Conservation (phyloP, 1,284 basidiomycete species). For the Butyriboletus appendiculatus region DNA sequence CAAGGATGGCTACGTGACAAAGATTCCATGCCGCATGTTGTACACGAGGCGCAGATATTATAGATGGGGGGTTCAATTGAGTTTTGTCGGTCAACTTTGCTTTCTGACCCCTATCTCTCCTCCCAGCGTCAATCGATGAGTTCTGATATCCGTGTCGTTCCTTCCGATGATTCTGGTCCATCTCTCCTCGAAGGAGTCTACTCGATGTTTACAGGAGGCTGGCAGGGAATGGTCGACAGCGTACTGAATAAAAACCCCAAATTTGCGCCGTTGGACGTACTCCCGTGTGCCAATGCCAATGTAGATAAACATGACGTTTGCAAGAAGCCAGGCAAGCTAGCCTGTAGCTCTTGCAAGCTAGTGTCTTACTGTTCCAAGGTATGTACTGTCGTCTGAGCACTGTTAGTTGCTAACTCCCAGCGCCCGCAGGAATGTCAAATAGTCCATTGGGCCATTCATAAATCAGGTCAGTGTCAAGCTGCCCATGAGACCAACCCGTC, state of each 20-base stretch:
- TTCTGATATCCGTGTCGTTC: slow-evolving; percentile 18
- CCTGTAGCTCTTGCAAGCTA: slow-evolving; percentile 39
- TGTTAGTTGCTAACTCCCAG: background rate
- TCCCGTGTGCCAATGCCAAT: slow-evolving; percentile 30
- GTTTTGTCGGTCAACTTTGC: background rate
- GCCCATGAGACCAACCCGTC: background rate
- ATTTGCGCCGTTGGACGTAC: slow-evolving; percentile 24
- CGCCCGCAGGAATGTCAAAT: slow-evolving; percentile 27
- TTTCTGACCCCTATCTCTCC: background rate
- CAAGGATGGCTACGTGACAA: background rate
- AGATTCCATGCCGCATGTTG: slow-evolving; percentile 13
- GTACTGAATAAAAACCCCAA: slow-evolving; percentile 11
- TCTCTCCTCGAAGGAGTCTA: slow-evolving; percentile 10
- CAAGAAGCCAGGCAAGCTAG: slow-evolving; percentile 28
- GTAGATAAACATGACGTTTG: slow-evolving; percentile 22
- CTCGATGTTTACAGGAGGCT: slow-evolving; percentile 13
- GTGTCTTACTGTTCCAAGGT: slow-evolving; percentile 45
- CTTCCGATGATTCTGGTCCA: slow-evolving; percentile 15
- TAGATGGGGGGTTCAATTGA: background rate
- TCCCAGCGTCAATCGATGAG: slow-evolving; percentile 9
- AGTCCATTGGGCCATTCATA: slow-evolving; percentile 26
- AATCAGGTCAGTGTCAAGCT: slow-evolving; percentile 18
- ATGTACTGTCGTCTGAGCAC: slow-evolving; percentile 1
- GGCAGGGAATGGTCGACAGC: slow-evolving; percentile 8
- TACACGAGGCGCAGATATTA: slow-evolving; percentile 15